Evolutionary conservation across 257 asterid species (phyloP), one percentile per base, ranked within the genome.

Genomic region (Cinchona pubescens): DNA sequence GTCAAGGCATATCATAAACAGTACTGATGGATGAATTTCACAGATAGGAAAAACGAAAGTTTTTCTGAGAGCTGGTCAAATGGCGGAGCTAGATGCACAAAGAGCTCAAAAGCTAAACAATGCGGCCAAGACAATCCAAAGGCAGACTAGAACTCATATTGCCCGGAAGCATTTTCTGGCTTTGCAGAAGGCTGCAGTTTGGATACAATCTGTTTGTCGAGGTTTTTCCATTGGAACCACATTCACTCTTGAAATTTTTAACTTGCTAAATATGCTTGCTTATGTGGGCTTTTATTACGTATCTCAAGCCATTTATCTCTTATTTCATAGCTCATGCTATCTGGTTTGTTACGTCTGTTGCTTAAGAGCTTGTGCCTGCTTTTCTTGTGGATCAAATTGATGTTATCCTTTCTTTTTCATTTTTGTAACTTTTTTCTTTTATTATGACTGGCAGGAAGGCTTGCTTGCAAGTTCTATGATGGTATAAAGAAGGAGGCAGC

Each of bases 71-170:
- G 96, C 99, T 71, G 98, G 97, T 81, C 98, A 95, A 80, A 92
- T 95, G 98, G 98, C 97, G 23, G 98, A 92, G 49, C 86, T 95
- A 77, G 99, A 95, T 91, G 96, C 96, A 60, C 95, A 86, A 35
- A 84, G 97, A 84, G 92, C 97, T 40, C 87, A 79, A 65, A 95
- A 90, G 84, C 94, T 92, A 56, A 85, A 83, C 70, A 85, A 61
- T 85, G 97, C 99, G 71, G 97, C 96, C 78, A 92, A 85, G 89
- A 88, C 69, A 75, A 90, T 95, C 71, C 99, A 95, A 82, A 85
- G 93, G 90, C 88, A 85, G 85, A 85, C 81, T 43, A 86, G 92
- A 86, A 86, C 93, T 75, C 88, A 91, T 80, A 90, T 88, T 75
- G 84, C 97, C 16, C 85, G 92, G 75, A 95, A 81, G 71, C 86